Conservation (phyloP, 2,329 filamentous ascomycete genomes). For the Ceratocystis diversiconidia region DNA sequence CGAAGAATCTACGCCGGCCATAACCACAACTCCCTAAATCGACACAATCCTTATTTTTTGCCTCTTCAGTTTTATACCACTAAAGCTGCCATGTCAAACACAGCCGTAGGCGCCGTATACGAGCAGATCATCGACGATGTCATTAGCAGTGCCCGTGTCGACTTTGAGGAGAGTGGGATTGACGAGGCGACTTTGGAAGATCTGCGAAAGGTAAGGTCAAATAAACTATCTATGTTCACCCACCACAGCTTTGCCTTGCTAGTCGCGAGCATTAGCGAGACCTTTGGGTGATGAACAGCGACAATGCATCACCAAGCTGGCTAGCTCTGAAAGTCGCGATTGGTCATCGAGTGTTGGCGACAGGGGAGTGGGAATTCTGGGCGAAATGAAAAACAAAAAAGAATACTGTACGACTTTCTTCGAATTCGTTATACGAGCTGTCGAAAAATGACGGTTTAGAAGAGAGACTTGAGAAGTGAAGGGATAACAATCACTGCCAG, state of each 20-base stretch:
- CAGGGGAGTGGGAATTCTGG: neutral
- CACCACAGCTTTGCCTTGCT: neutral
- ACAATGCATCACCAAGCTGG: neutral
- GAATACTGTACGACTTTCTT: too few relatives aligned
- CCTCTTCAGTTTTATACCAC: neutral
- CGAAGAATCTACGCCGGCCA: neutral
- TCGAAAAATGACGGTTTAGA: neutral
- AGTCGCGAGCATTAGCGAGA: constrained; percentile 15
- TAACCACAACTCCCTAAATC: neutral
- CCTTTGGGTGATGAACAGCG: neutral
- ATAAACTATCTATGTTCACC: neutral
- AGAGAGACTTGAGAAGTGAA: constrained; percentile 6
- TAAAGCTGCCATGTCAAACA: constrained; percentile 40
- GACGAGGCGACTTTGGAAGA: constrained; percentile 77
- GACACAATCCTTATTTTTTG: neutral
- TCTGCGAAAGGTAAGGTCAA: constrained; percentile 62
- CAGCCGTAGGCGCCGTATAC: constrained; percentile 62
- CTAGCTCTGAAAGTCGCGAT: neutral
- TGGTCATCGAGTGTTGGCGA: neutral
- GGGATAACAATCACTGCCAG: constrained; percentile 9
- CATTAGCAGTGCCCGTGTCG: constrained; percentile 78
- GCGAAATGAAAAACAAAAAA: neutral
- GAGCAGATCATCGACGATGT: constrained; percentile 67
- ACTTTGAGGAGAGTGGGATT: constrained; percentile 93
- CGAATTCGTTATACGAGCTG: neutral